Evolutionary conservation across 805 yeast species (phyloP), one percentile per base, ranked within the genome.

Genomic region (Pichia deserticola): DNA sequence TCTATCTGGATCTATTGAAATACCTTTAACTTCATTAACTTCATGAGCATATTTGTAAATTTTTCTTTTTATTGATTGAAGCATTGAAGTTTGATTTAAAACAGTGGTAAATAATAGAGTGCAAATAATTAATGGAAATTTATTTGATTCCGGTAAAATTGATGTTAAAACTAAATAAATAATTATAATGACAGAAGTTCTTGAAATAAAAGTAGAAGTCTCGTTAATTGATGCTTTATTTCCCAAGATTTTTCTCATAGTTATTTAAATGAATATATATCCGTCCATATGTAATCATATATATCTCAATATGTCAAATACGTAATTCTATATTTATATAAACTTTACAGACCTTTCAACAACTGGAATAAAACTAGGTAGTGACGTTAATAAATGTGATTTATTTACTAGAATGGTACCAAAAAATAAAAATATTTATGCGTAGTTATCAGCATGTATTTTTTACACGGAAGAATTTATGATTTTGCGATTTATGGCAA

Each of bases 51-150:
- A 48, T 29, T 42, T 44, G 13, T 43, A 15, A n/a, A 51, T 42
- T 28, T 47, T 33, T 20, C 34, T 43, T 15, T 48, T 54, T 2
- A 54, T 9, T n/a, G 34, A 40, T 30, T 50, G 46, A 25, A 59
- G 54, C 64, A 65, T 60, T 15, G 54, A 39, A 7, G 60, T 53
- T 45, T 63, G 59, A 41, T 52, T 51, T 3, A 65, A 46, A 0
- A 69, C 61, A 4, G 67, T 49, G 57, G 66, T 66, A 1, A 66
- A 57, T 13, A 72, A 34, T 3, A 62, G 20, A 2, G 64, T 42
- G 13, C 63, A 59, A 3, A 68, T 42, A 39, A 57, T 47, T 3
- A 60, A n/a, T 29, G 62, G 61, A 15, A 58, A 36, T 32, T 52
- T 54, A 34, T 56, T 52, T 1, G 54, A 43, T n/a, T 11, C 25